Percentiles rank a stretch among this genome's conserved stretches.
phyloP scores from a whole-genome alignment of 345 rosid genomes.

The Clarkia xantiana region DNA sequence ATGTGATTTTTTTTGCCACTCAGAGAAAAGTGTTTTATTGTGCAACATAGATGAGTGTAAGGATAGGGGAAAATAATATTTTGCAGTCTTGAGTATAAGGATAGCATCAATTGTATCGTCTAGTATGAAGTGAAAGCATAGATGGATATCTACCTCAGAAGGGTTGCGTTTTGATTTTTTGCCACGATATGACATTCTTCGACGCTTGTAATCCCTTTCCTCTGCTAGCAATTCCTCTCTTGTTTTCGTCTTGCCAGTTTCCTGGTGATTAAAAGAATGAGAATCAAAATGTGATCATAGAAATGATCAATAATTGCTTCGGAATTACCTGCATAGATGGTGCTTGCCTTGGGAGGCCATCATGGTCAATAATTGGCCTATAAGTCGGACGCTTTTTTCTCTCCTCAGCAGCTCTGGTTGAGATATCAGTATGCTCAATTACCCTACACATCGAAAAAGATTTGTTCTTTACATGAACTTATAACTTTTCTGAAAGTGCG shows the following conservation, averaged over 20 bases:
- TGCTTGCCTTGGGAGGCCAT: slow-evolving; percentile 63
- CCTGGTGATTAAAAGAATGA: slow-evolving; percentile 24
- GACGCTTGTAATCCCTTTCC: slow-evolving; percentile 95
- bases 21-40: no score
- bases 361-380: slow-evolving; percentile 76
- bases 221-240: slow-evolving; percentile 83
- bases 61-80: no score
- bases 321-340: slow-evolving; percentile 37
- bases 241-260: slow-evolving; percentile 46
- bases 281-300: no score
- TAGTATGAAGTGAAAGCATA: neutral
- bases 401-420: slow-evolving; percentile 62
- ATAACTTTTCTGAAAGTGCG: no score
- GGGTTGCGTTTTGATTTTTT: slow-evolving; percentile 77
- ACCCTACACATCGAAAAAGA: slow-evolving; percentile 23
- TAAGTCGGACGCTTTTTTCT: slow-evolving; percentile 44
- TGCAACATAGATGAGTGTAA: no score
- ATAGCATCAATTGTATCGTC: neutral
- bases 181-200: slow-evolving; percentile 94
- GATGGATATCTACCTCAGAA: slow-evolving; percentile 33
- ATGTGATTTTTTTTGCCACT: no score
- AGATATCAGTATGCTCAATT: slow-evolving; percentile 44
- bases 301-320: no score
- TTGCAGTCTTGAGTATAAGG: no score
- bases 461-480: neutral